Evolutionary conservation across 768 basidiomycete genomes (phyloP).

Genomic region (Boletus subcaerulescens): DNA sequence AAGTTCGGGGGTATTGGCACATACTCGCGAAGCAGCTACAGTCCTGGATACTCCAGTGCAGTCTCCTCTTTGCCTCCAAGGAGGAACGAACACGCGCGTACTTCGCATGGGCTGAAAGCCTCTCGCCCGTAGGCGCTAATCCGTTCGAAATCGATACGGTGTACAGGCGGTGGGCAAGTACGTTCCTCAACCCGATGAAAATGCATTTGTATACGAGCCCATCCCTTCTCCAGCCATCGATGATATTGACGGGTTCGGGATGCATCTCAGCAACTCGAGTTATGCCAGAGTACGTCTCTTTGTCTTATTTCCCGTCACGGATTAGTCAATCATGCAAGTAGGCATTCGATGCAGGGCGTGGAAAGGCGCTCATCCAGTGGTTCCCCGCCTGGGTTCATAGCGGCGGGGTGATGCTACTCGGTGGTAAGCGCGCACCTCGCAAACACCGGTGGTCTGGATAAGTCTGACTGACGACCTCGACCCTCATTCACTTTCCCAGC

Average conservation of each 20-base stretch:
- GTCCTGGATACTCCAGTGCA: slow-evolving; percentile 32
- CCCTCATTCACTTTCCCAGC: slow-evolving; percentile 32
- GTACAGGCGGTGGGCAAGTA: slow-evolving; percentile 56
- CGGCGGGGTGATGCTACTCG: slow-evolving; percentile 63
- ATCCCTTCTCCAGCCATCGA: slow-evolving; percentile 48
- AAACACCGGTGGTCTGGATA: too few relatives aligned
- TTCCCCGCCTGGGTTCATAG: slow-evolving; percentile 58
- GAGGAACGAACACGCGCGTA: slow-evolving; percentile 32
- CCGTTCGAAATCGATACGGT: slow-evolving; percentile 47
- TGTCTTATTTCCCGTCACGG: neutral
- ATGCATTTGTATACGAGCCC: neutral
- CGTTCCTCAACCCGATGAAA: neutral
- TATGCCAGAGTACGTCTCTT: slow-evolving; percentile 59
- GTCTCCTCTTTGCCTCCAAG: slow-evolving; percentile 38
- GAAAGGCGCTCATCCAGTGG: slow-evolving; percentile 44
- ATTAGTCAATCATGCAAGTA: slow-evolving; percentile 8
- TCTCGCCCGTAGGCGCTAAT: slow-evolving; percentile 52
- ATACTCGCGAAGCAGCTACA: slow-evolving; percentile 36
- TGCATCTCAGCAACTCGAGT: slow-evolving; percentile 77
- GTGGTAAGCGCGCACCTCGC: slow-evolving; percentile 23
- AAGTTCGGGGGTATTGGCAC: slow-evolving; percentile 56
- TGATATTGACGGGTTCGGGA: slow-evolving; percentile 64
- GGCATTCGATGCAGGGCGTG: slow-evolving; percentile 47
- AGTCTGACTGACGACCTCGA: neutral
- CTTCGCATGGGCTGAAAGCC: slow-evolving; percentile 44